A percentile compares a stretch with the other conserved stretches of the same genome.
Evolutionary conservation across 495 filamentous ascomycete species (phyloP).

Genomic region (Glonium stellatum): DNA sequence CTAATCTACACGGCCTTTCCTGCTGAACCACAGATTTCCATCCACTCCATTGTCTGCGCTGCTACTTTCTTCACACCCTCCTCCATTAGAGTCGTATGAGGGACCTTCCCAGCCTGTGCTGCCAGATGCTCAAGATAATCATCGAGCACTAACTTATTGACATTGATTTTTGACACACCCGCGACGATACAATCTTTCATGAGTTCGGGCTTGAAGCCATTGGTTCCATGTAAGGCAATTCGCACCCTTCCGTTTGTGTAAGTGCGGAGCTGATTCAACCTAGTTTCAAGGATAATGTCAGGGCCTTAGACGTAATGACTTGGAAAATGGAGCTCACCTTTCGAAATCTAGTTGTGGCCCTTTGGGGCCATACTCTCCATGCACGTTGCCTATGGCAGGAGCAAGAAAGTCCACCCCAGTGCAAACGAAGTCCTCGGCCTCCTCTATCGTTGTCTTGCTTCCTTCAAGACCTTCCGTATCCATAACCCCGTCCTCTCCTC

Average conservation of each 20-base stretch:
- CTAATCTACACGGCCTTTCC: too few relatives aligned
- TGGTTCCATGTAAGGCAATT: slow-evolving; percentile 20
- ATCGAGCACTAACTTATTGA: slow-evolving; percentile 30
- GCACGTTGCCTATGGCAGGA: slow-evolving; percentile 28
- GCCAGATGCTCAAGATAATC: slow-evolving; percentile 20
- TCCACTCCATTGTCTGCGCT: slow-evolving; percentile 18
- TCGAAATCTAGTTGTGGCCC: slow-evolving; percentile 22
- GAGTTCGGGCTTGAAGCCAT: slow-evolving; percentile 14
- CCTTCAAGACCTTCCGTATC: slow-evolving; percentile 29
- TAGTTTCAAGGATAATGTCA: too few relatives aligned
- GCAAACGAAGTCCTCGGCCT: slow-evolving; percentile 27
- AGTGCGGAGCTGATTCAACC: too few relatives aligned
- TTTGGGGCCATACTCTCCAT: slow-evolving; percentile 28
- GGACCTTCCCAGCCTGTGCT: slow-evolving; percentile 17
- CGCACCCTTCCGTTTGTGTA: slow-evolving; percentile 9
- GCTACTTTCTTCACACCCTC: slow-evolving; percentile 22
- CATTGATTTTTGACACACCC: slow-evolving; percentile 27
- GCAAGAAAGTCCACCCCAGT: slow-evolving; percentile 30
- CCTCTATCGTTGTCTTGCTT: slow-evolving; percentile 25
- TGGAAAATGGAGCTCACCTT: too few relatives aligned
- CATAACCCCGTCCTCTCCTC: slow-evolving; percentile 29
- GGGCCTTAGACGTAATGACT: too few relatives aligned
- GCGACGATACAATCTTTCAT: slow-evolving; percentile 24
- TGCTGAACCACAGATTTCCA: slow-evolving; percentile 19
- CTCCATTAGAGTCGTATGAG: slow-evolving; percentile 25